Evolutionary conservation across 805 yeast genomes (phyloP).

Genomic region (Metschnikowia similis): DNA sequence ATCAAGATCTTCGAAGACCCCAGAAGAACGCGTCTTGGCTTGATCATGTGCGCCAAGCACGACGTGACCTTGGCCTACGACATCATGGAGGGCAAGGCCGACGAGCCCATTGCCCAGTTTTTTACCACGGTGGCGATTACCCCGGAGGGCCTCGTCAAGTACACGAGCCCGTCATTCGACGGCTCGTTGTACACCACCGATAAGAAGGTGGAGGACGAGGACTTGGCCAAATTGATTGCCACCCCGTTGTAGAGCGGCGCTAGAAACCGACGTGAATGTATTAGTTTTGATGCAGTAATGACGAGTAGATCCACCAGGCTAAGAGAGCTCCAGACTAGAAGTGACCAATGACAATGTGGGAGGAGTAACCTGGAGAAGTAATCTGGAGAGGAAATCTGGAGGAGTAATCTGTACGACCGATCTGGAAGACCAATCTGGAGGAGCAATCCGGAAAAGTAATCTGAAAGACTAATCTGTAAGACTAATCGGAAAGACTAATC

Average conservation of each 20-base stretch:
- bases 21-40: conserved; percentile 67
- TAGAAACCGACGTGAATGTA: background rate
- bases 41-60: conserved; percentile 68
- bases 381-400: no score
- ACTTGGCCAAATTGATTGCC: conserved; percentile 22
- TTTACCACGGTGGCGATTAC: conserved; percentile 75
- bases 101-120: conserved; percentile 63
- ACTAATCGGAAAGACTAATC: no score
- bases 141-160: conserved; percentile 64
- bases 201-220: conserved; percentile 51
- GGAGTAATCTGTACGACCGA: no score
- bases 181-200: conserved; percentile 49
- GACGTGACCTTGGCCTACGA: conserved; percentile 65
- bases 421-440: no score
- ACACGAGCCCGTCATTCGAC: conserved; percentile 54
- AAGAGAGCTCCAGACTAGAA: no score
- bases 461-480: no score
- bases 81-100: conserved; percentile 61
- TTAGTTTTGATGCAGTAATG: no score
- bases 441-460: no score
- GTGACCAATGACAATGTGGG: background rate
- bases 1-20: conserved; percentile 64
- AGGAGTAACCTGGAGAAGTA: no score
- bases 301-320: no score
- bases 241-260: conserved; percentile 10